Conservation (phyloP, 2,329 filamentous ascomycete species). For the Didymella segeticola region DNA sequence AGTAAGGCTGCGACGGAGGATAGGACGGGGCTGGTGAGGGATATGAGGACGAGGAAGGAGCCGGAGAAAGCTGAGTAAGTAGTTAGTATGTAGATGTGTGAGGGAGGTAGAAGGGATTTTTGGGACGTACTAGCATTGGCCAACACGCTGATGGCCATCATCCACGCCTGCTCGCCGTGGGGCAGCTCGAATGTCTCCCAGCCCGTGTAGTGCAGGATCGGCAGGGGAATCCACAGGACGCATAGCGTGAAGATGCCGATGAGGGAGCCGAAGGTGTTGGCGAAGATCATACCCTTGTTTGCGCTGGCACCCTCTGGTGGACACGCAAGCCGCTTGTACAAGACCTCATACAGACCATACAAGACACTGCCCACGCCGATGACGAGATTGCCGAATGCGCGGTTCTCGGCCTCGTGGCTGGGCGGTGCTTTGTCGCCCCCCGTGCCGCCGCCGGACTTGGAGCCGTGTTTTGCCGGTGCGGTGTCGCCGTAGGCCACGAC, state of each 20-base stretch:
- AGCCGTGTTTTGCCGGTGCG: conserved; percentile 61
- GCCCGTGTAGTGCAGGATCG: conserved; percentile 78
- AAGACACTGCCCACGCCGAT: conserved; percentile 90
- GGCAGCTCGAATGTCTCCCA: conserved; percentile 86
- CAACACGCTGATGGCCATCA: conserved; percentile 80
- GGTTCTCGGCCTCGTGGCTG: conserved; percentile 65
- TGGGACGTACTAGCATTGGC: conserved; percentile 75
- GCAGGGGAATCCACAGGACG: conserved; percentile 91
- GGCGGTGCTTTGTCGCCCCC: conserved; percentile 57
- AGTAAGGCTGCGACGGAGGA: conserved; percentile 90
- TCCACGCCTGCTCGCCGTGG: conserved; percentile 75
- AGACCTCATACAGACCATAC: conserved; percentile 95
- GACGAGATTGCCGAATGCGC: conserved; percentile 85
- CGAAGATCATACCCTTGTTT: conserved; percentile 92
- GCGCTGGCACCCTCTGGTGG: conserved; percentile 87
- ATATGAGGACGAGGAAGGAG: conserved; percentile 90
- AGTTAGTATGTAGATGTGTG: neutral
- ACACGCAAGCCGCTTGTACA: conserved; percentile 93
- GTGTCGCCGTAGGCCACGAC: conserved; percentile 93
- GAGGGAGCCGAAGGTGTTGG: conserved; percentile 87
- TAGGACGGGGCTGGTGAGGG: conserved; percentile 88
- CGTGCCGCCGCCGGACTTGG: conserved; percentile 61
- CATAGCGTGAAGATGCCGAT: conserved; percentile 86
- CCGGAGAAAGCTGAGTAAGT: conserved; percentile 74
- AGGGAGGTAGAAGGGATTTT: conserved; percentile 13